These are phyloP conservation scores for Geotrichum macrosporum DNA, from an alignment of 1,139 yeast species.

Conservation along the genomic window DNA sequence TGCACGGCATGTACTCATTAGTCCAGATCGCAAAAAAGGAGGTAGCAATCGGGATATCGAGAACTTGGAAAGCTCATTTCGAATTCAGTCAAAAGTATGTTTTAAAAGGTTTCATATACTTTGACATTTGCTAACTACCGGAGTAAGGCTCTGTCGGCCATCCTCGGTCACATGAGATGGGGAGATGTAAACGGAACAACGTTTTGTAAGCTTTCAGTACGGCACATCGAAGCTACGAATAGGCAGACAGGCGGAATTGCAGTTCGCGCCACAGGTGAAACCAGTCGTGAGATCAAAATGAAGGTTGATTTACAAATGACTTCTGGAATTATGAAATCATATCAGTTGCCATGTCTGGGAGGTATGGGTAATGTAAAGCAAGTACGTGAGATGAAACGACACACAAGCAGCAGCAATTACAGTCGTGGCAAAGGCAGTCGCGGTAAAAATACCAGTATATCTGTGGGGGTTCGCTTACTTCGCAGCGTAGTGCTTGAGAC, in stretches of 20 bases:
- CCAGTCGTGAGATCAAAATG: constrained; percentile 10
- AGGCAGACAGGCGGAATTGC: constrained; percentile 4
- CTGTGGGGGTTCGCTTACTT: constrained; percentile 1
- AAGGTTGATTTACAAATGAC: constrained; percentile 9
- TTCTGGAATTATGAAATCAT: constrained; percentile 12
- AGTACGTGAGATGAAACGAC: constrained; percentile 3
- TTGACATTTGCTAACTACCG: too few relatives aligned
- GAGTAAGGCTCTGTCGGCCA: constrained; percentile 13
- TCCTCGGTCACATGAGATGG: constrained; percentile 8
- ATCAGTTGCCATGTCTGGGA: constrained; percentile 14
- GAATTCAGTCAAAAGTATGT: constrained; percentile 9
- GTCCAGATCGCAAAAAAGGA: constrained; percentile 3
- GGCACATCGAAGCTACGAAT: constrained; percentile 11
- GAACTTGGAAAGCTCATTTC: constrained; percentile 13
- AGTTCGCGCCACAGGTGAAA: constrained; percentile 8
- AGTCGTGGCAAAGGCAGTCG: not conserved
- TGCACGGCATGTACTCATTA: constrained; percentile 3
- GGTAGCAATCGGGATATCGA: constrained; percentile 1
- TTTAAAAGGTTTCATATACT: not conserved
- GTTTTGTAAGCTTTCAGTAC: constrained; percentile 9
- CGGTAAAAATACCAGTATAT: not conserved
- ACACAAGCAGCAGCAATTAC: too few relatives aligned
- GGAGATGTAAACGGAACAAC: constrained; percentile 2
- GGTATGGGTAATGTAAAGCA: constrained; percentile 8
- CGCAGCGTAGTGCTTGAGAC: constrained; percentile 11